A percentile compares a stretch with the other conserved stretches of the same genome.
These are phyloP conservation scores for Angomonas deanei DNA, from an alignment of 208 protist species.

Conservation along the genomic window DNA sequence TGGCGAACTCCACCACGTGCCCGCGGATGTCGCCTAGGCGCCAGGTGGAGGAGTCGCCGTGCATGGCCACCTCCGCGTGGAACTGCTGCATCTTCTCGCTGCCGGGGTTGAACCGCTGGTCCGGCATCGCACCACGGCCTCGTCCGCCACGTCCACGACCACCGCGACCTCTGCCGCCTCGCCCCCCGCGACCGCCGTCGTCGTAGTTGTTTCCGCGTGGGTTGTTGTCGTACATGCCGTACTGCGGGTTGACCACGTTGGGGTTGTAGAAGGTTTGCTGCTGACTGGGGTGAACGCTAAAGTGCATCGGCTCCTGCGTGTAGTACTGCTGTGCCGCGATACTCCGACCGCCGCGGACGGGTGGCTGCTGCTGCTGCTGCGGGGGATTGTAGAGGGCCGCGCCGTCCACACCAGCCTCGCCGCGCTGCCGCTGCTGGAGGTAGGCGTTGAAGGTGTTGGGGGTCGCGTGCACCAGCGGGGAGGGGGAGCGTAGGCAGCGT, in stretches of 20 bases:
- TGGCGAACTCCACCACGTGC: slow-evolving; percentile 93
- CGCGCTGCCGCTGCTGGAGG: slow-evolving; percentile 24
- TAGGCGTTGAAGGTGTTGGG: slow-evolving; percentile 75
- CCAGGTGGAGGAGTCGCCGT: slow-evolving; percentile 34
- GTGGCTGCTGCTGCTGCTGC: slow-evolving; percentile 10
- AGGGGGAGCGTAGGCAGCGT: slow-evolving; percentile 74
- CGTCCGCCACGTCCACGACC: slow-evolving; percentile 18
- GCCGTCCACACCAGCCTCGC: slow-evolving; percentile 2
- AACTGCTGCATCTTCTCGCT: slow-evolving; percentile 70
- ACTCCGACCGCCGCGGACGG: slow-evolving; percentile 20
- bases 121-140: slow-evolving; percentile 8
- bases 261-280: slow-evolving; percentile 15
- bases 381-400: slow-evolving; percentile 7
- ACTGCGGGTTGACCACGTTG: background rate
- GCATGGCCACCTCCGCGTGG: slow-evolving; percentile 43
- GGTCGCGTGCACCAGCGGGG: slow-evolving; percentile 68
- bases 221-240: slow-evolving; percentile 17
- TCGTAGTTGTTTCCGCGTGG: slow-evolving; percentile 12
- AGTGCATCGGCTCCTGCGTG: slow-evolving; percentile 82
- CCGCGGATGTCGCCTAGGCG: slow-evolving; percentile 81
- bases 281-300: slow-evolving; percentile 31
- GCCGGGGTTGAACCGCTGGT: slow-evolving; percentile 28
- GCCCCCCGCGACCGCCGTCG: slow-evolving; percentile 13
- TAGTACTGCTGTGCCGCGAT: slow-evolving; percentile 83
- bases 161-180: slow-evolving; percentile 9